Evolutionary conservation across 768 basidiomycete genomes (phyloP), one percentile per base, ranked within the genome.

Genomic region (Mycena rebaudengoi): DNA sequence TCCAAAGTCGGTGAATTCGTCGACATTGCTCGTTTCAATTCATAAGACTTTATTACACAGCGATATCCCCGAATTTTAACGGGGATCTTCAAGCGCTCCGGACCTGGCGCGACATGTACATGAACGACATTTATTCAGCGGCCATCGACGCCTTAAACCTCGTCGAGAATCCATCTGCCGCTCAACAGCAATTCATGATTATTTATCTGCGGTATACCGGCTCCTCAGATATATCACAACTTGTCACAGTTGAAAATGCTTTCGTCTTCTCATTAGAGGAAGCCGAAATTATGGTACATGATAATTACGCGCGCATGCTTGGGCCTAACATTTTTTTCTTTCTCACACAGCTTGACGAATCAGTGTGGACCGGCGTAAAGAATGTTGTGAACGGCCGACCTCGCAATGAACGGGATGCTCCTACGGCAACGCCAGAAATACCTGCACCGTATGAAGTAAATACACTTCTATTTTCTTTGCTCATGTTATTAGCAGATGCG

Each of bases 181-280:
- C 57, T 26, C 52, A 44, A 49, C 25, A 52, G 18, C 46, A 48
- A 7, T 41, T 65, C 30, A 49, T 68, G 6, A 56, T 64, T 16
- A 56, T 68, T 30, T 68, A 68, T 53, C 44, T 68, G 11, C 48
- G 66, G 25, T 49, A 25, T 23, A 63, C 59, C 1, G 62, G 66
- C 29, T 12, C 30, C 26, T 54, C 52, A 25, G 54, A 45, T n/a
- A 64, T 57, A 39, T 54, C 62, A 7, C 40, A 63, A 20, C 14
- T 64, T 12, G 14, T 61, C 21, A 25, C 10, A 0, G 59, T 64
- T 11, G 66, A 56, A 20, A 61, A 64, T 43, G 66, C 66, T 4
- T 68, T 68, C 52, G 66, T 68, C 13, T 64, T 56, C 40, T 56
- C 62, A 14, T 26, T 68, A 20, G 66, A 64, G 35, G 66, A 59